Evolutionary conservation across 352 stramenopile genomes (phyloP).

Genomic region (Phytophthora europaea): DNA sequence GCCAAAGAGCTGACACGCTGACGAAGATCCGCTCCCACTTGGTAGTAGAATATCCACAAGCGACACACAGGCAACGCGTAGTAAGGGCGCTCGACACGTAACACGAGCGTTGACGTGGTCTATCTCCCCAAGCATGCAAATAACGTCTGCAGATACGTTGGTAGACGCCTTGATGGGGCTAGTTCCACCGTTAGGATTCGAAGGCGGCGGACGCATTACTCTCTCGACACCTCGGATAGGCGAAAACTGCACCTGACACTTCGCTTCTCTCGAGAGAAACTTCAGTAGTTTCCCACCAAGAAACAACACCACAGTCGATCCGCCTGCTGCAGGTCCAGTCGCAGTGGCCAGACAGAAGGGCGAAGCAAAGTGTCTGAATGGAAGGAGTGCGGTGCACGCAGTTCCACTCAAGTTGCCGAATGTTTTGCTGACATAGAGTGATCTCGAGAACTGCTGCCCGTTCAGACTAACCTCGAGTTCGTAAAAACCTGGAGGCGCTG

Average conservation of each 20-base stretch:
- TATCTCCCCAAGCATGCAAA: constrained; percentile 59
- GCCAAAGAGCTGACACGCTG: constrained; percentile 34
- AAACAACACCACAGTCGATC: constrained; percentile 67
- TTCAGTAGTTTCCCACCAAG: constrained; percentile 62
- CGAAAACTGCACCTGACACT: constrained; percentile 72
- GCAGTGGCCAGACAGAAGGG: constrained; percentile 75
- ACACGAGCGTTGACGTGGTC: constrained; percentile 54
- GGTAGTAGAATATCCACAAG: constrained; percentile 62
- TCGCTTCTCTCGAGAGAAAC: constrained; percentile 56
- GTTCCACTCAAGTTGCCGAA: constrained; percentile 75
- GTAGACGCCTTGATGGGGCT: constrained; percentile 22
- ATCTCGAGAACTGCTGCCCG: constrained; percentile 68
- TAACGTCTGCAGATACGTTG: constrained; percentile 39
- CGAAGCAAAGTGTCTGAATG: constrained; percentile 65
- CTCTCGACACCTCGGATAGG: constrained; percentile 33
- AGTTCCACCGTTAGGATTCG: constrained; percentile 1
- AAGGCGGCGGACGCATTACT: background rate
- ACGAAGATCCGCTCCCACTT: constrained; percentile 15
- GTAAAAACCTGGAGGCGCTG: constrained; percentile 53
- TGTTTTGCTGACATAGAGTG: constrained; percentile 64
- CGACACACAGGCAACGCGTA: constrained; percentile 54
- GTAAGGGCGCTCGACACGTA: constrained; percentile 64
- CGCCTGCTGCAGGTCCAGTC: constrained; percentile 68
- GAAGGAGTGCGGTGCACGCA: constrained; percentile 64
- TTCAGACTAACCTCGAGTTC: constrained; percentile 79